These are phyloP conservation scores for Suillus weaverae DNA, from an alignment of 768 basidiomycete species.

Conservation along the genomic window DNA sequence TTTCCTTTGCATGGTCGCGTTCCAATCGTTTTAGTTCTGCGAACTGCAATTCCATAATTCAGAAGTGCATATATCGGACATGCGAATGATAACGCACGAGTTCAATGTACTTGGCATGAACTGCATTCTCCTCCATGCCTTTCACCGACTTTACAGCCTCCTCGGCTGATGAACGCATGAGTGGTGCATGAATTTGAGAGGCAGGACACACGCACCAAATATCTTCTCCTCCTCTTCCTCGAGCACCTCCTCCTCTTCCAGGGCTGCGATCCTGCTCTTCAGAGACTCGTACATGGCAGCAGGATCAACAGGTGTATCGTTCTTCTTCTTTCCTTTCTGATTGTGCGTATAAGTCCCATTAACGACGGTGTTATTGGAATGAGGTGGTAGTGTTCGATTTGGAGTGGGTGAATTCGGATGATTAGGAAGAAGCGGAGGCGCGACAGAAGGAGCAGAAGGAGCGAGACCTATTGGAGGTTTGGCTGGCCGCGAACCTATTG, in stretches of 20 bases:
- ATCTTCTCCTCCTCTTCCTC: slow-evolving; percentile 85
- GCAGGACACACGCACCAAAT: slow-evolving; percentile 54
- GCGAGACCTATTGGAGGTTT: slow-evolving; percentile 59
- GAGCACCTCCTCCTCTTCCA: slow-evolving; percentile 84
- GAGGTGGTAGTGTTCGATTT: slow-evolving; percentile 33
- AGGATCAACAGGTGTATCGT: slow-evolving; percentile 70
- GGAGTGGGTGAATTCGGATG: slow-evolving; percentile 38
- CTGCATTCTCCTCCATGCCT: slow-evolving; percentile 78
- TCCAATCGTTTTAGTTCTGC: slow-evolving; percentile 86
- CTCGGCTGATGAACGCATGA: slow-evolving; percentile 55
- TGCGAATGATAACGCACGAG: slow-evolving; percentile 52
- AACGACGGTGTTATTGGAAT: slow-evolving; percentile 21
- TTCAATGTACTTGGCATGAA: slow-evolving; percentile 87
- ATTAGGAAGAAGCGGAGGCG: slow-evolving; percentile 56
- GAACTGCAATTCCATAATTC: slow-evolving; percentile 50
- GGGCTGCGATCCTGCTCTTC: slow-evolving; percentile 84
- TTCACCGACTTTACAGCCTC: slow-evolving; percentile 86
- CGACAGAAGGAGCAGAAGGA: slow-evolving; percentile 59
- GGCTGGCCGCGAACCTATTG: slow-evolving; percentile 39
- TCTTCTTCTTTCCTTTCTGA: slow-evolving; percentile 69
- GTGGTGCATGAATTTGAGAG: slow-evolving; percentile 2
- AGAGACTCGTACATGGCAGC: slow-evolving; percentile 86
- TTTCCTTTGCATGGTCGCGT: slow-evolving; percentile 88
- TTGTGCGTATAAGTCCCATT: slow-evolving; percentile 28
- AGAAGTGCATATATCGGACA: slow-evolving; percentile 19